These are phyloP conservation scores for Mychonastes homosphaera DNA, from an alignment of 139 green algal species.

Conservation along the genomic window DNA sequence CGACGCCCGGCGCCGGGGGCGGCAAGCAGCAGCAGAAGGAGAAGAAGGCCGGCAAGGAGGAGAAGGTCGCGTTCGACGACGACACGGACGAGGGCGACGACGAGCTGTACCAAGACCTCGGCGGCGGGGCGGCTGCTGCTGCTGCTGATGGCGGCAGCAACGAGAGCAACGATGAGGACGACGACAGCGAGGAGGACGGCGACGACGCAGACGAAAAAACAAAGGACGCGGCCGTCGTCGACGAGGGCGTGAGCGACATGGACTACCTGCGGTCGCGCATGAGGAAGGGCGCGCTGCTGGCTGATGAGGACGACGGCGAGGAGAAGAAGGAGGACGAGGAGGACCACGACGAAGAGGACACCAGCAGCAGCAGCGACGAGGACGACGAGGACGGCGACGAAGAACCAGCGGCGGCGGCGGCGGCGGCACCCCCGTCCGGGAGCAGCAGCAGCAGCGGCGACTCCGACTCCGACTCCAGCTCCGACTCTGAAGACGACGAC, in stretches of 20 bases:
- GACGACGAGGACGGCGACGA: background rate
- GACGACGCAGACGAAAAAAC: slow-evolving; percentile 1
- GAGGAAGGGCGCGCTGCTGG: slow-evolving; percentile 23
- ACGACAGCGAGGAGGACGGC: slow-evolving; percentile 8
- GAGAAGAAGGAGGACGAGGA: slow-evolving; percentile 13
- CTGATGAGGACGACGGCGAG: background rate
- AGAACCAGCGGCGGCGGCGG: background rate
- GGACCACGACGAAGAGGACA: background rate
- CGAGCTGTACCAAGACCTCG: slow-evolving; percentile 24
- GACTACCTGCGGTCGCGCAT: slow-evolving; percentile 77
- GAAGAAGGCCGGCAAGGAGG: slow-evolving; percentile 10
- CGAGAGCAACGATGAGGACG: slow-evolving; percentile 14
- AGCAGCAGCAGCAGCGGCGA: slow-evolving; percentile 9
- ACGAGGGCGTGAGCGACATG: slow-evolving; percentile 63
- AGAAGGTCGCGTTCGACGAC: slow-evolving; percentile 5
- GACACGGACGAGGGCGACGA: slow-evolving; percentile 6
- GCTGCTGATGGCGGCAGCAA: background rate
- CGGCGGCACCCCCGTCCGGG: background rate
- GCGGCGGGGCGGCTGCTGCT: background rate
- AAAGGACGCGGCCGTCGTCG: slow-evolving; percentile 16
- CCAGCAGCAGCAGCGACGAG: too few species aligned
- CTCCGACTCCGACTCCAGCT: too few species aligned
- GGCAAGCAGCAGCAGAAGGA: background rate
- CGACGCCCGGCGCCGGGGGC: background rate
- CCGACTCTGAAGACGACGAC: slow-evolving; percentile 6